Evolutionary conservation across 2,329 filamentous ascomycete genomes (phyloP).

Genomic region (Alternaria sp.): DNA sequence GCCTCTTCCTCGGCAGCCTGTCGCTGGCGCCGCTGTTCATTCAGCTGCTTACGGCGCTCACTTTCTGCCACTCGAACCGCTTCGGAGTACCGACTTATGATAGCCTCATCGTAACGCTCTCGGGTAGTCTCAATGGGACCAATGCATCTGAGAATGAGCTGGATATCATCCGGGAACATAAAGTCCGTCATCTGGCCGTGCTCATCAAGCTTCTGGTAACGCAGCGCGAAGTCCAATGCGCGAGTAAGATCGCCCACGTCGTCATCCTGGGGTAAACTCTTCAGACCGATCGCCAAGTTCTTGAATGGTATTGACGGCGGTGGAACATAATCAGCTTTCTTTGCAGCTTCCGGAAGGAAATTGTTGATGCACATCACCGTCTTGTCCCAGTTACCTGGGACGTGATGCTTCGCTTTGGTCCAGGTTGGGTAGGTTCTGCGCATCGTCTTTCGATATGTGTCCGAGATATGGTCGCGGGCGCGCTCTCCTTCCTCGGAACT

Average conservation of each 20-base stretch:
- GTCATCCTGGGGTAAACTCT: slow-evolving; percentile 24
- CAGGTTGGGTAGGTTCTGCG: slow-evolving; percentile 8
- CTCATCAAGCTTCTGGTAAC: slow-evolving; percentile 3
- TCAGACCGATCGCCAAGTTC: slow-evolving; percentile 22
- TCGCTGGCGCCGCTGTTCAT: neutral
- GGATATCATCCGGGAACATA: slow-evolving; percentile 30
- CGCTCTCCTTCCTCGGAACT: slow-evolving; percentile 5
- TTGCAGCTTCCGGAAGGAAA: slow-evolving; percentile 13
- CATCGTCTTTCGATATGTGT: slow-evolving; percentile 26
- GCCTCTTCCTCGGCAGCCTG: neutral
- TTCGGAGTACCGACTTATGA: slow-evolving; percentile 2
- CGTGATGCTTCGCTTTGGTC: slow-evolving; percentile 13
- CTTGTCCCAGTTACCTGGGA: slow-evolving; percentile 14
- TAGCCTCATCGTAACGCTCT: neutral
- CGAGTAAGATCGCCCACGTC: slow-evolving; percentile 36
- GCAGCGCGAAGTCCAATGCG: slow-evolving; percentile 25
- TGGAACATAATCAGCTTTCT: neutral
- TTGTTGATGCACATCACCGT: slow-evolving; percentile 2
- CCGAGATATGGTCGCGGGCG: slow-evolving; percentile 16
- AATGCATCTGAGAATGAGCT: slow-evolving; percentile 17
- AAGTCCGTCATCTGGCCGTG: slow-evolving; percentile 3
- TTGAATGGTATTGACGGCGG: slow-evolving; percentile 22
- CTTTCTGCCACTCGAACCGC: neutral
- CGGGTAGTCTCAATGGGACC: slow-evolving; percentile 5
- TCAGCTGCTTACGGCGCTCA: neutral